Base-by-base conservation (phyloP, 1,139 yeast genomes). In the Taphrina deformans region DNA sequence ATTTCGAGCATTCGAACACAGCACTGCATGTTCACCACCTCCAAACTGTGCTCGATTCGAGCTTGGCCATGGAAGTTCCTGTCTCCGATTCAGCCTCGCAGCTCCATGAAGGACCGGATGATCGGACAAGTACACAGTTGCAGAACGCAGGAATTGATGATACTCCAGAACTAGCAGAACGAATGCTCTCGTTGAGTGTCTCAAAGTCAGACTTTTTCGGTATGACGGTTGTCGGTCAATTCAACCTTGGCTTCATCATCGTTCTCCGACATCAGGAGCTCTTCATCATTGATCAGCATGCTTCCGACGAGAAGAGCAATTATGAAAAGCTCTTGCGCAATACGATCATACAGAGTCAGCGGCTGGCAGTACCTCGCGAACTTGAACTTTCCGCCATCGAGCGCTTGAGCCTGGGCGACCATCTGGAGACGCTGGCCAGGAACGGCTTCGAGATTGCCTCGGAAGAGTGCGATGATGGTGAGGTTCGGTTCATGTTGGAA, bases 201-300 rank as follows among this genome's bases (percentile, higher is more conserved):
- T 78, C 82, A 3, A 88, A 88, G 71, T 70, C 77, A 0, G 95
- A 89, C 71, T 89, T 93, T 72, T 72, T 75, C 2, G 73, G 79
- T 6, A 92, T 93, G 98, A 75, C 80, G 55, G 76, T 95, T 18
- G 83, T 92, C 9, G 99, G 99, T 0, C 99, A 92, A 75, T 93
- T 93, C 77, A 93, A 93, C 73, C 76, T 88, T 29, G 99, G 99
- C 0, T 93, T 93, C 72, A 89, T 93, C 18, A 76, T 93, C 35
- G 96, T 89, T 0, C 67, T 69, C 5, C 69, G 71, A 4, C 69
- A 72, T n/a, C 67, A 75, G n/a, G 90, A 89, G 72, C 73, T 93
- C 50, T 91, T 93, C 71, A 92, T 93, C 52, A 82, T 93, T 58
- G 99, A 93, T 74, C 99, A 93, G 75, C 99, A 93, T 77, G 99